These are phyloP conservation scores for Urtica urens DNA, from an alignment of 306 rosid genomes.

Conservation along the genomic window DNA sequence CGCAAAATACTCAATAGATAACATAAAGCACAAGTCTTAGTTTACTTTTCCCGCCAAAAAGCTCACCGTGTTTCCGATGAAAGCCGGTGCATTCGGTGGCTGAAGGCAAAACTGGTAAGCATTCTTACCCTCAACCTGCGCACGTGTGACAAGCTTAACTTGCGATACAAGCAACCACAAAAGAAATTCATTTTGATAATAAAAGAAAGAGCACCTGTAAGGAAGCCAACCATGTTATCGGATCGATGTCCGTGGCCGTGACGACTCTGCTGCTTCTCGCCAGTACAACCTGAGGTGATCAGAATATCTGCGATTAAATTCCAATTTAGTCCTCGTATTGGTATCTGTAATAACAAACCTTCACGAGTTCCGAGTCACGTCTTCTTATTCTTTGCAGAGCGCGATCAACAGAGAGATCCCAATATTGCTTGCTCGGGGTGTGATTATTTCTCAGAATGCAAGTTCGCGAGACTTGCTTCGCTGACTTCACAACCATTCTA, in stretches of 20 bases:
- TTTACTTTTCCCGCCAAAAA: no score
- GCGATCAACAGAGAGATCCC: conserved; percentile 64
- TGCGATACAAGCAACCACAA: not conserved
- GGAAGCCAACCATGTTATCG: conserved; percentile 66
- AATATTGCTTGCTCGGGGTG: conserved; percentile 44
- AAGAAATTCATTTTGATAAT: not conserved
- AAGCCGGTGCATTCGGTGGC: conserved; percentile 82
- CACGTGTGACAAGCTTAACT: conserved; percentile 14
- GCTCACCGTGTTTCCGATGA: conserved; percentile 89
- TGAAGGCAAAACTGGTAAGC: conserved; percentile 83
- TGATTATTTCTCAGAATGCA: conserved; percentile 48
- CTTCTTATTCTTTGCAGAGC: conserved; percentile 57
- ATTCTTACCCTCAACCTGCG: conserved; percentile 64
- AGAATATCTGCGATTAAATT: conserved; percentile 2
- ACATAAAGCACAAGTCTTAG: conserved; percentile 22
- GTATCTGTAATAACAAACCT: conserved; percentile 36
- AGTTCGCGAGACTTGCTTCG: conserved; percentile 42
- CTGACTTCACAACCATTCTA: conserved; percentile 41
- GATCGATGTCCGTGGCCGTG: conserved; percentile 56
- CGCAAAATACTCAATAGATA: conserved; percentile 41
- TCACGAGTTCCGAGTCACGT: conserved; percentile 44
- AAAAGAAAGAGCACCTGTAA: conserved; percentile 42
- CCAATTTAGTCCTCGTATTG: not conserved
- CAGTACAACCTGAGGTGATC: conserved; percentile 66
- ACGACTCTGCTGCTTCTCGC: conserved; percentile 84